Evolutionary conservation across 768 basidiomycete species (phyloP), one percentile per base, ranked within the genome.

Genomic region (Serendipita indica): DNA sequence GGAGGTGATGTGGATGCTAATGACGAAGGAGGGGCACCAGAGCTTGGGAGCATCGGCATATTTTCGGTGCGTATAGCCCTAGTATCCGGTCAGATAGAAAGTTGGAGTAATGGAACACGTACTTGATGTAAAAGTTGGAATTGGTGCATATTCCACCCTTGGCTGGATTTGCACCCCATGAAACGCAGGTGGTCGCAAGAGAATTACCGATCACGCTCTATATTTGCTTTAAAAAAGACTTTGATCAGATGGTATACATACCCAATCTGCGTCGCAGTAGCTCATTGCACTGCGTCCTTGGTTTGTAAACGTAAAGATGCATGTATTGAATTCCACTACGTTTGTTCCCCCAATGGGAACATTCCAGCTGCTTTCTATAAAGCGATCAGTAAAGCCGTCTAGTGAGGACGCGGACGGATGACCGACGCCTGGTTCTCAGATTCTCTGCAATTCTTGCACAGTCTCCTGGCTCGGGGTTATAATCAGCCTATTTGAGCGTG

Each of bases 401-500:
- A n/a, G n/a, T 27, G n/a, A n/a, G n/a, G n/a, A n/a, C n/a, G n/a
- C n/a, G n/a, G n/a, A n/a, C n/a, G n/a, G n/a, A n/a, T n/a, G n/a
- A n/a, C n/a, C n/a, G n/a, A n/a, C n/a, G n/a, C n/a, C n/a, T n/a
- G 49, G 49, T 3, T 4, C 16, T 6, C 20, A 14, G 49, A n/a
- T 16, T 10, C 16, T 18, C n/a, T n/a, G 10, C 20, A 32, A 16
- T 6, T 22, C 7, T 10, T 30, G 20, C 12, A n/a, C 20, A 16
- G n/a, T 10, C 49, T 28, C 30, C 30, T 27, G 49, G 49, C 20
- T 54, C 49, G n/a, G 49, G 49, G 30, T 54, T 54, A 28, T 54
- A 54, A n/a, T 54, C 49, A 6, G 49, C 49, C 49, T 54, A 54
- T 32, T 3, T 25, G n/a, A 22, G n/a, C 30, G 10, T n/a, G n/a